These are phyloP conservation scores for Cordyceps cateniannulata DNA, from an alignment of 2,329 filamentous ascomycete genomes.

Conservation along the genomic window DNA sequence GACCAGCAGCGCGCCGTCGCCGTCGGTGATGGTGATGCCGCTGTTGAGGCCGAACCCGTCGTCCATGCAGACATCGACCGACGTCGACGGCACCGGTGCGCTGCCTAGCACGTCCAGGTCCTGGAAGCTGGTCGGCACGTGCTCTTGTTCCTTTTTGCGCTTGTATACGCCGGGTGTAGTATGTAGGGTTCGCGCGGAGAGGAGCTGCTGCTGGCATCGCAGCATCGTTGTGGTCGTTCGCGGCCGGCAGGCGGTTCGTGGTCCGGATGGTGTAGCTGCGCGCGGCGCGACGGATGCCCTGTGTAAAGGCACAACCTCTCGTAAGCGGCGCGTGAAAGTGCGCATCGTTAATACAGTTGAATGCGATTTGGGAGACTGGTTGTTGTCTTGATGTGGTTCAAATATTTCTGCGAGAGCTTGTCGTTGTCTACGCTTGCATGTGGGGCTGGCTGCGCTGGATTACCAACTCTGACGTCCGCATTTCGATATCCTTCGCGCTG, in stretches of 20 bases:
- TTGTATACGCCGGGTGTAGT: conserved; percentile 15
- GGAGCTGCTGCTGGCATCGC: background rate
- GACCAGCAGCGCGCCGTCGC: conserved; percentile 70
- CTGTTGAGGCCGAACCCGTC: conserved; percentile 86
- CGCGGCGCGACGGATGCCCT: background rate
- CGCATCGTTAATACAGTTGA: background rate
- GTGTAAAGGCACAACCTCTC: background rate
- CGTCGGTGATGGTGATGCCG: conserved; percentile 62
- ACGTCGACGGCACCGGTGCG: conserved; percentile 70
- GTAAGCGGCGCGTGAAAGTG: background rate
- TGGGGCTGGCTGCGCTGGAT: conserved; percentile 1
- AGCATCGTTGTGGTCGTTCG: background rate
- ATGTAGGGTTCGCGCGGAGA: conserved; percentile 16
- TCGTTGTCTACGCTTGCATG: background rate
- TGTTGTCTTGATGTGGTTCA: background rate
- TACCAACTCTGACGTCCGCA: conserved; percentile 5
- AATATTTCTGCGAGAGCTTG: background rate
- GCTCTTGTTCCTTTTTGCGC: conserved; percentile 21
- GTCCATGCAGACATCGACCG: conserved; percentile 72
- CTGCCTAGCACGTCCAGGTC: conserved; percentile 73
- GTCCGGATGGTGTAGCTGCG: background rate
- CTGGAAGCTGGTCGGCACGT: conserved; percentile 56
- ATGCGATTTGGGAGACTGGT: background rate
- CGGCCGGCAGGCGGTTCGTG: background rate
- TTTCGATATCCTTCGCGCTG: background rate